Conservation (phyloP, 331 rosid species). For the Prunus yedoensis region DNA sequence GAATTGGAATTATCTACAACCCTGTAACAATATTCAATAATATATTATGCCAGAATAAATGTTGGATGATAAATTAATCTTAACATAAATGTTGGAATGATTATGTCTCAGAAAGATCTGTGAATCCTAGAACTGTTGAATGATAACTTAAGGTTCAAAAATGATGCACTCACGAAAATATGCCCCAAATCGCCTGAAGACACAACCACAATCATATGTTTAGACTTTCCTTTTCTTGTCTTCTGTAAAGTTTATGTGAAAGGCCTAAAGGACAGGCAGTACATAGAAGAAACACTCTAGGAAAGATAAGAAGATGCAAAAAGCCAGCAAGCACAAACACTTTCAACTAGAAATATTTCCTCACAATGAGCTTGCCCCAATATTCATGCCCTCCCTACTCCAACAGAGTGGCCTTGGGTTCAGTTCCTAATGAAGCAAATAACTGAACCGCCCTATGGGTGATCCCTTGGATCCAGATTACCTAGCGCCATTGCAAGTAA, state of each 20-base stretch:
- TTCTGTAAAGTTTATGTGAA: neutral
- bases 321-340: neutral
- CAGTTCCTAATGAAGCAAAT: neutral
- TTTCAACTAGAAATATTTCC: neutral
- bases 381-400: neutral
- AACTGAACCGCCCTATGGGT: neutral
- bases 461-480: neutral
- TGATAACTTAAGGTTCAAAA: neutral
- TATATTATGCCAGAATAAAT: neutral
- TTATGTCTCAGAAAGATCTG: neutral
- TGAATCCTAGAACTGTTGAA: neutral
- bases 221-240: neutral
- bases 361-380: neutral
- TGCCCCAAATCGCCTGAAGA: neutral
- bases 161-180: neutral
- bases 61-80: neutral
- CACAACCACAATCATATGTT: neutral
- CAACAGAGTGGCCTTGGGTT: neutral
- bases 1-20: constrained; percentile 2
- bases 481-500: neutral
- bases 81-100: no score
- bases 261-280: neutral
- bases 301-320: neutral
- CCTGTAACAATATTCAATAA: neutral
- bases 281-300: neutral